phyloP scores from a whole-genome alignment of 2,329 filamentous ascomycete species.

The Talaromyces sp. region DNA sequence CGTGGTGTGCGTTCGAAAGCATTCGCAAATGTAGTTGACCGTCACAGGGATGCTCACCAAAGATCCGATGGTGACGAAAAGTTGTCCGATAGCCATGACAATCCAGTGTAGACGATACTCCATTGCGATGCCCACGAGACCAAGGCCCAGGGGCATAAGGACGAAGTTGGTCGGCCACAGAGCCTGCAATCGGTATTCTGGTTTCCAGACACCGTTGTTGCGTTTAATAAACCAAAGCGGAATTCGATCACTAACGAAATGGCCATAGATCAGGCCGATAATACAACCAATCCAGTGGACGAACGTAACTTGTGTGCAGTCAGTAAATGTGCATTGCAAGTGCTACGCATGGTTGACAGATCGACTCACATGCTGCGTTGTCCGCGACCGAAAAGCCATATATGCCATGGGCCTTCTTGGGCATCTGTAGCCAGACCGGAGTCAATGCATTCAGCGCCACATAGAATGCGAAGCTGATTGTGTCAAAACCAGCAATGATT shows the following conservation, averaged over 20 bases:
- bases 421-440: neutral
- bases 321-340: no score
- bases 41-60: neutral
- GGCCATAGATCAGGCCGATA: neutral
- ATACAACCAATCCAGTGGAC: neutral
- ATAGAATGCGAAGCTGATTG: neutral
- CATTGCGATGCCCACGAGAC: neutral
- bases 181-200: neutral
- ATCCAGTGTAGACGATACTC: neutral
- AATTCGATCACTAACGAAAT: neutral
- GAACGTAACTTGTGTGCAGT: no score
- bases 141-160: neutral
- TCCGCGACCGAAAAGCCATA: neutral
- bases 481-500: neutral
- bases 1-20: neutral
- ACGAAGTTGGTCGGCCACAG: neutral
- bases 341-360: no score
- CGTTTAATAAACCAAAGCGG: neutral
- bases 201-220: neutral
- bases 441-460: neutral
- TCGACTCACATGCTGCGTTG: conserved; percentile 1
- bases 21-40: neutral
- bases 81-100: neutral
- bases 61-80: neutral
- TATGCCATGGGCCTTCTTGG: neutral